phyloP scores from a whole-genome alignment of 176 grass and related monocot genomes.

The Dactylis glomerata region DNA sequence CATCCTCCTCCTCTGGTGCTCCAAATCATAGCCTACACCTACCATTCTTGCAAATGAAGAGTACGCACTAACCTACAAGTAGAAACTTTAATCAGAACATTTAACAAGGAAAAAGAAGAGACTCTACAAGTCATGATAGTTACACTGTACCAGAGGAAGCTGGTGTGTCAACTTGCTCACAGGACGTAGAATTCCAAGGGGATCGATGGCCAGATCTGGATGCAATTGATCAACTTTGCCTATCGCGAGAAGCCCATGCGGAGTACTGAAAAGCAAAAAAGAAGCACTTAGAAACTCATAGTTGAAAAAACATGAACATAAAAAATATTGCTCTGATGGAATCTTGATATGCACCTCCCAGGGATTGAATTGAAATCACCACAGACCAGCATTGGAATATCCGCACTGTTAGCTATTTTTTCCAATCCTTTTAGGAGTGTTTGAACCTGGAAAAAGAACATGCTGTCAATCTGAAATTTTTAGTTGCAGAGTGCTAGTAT shows the following conservation, averaged over 20 bases:
- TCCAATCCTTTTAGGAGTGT: slow-evolving; percentile 98
- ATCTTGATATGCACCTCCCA: slow-evolving; percentile 59
- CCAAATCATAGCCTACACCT: slow-evolving; percentile 61
- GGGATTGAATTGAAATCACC: slow-evolving; percentile 96
- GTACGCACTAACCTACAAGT: slow-evolving; percentile 89
- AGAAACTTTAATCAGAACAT: slow-evolving; percentile 24
- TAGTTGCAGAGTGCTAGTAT: slow-evolving; percentile 15
- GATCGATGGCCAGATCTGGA: slow-evolving; percentile 90
- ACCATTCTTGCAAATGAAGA: slow-evolving; percentile 91
- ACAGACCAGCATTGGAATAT: slow-evolving; percentile 99
- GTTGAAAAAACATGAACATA: not conserved
- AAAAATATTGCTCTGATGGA: not conserved
- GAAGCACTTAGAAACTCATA: slow-evolving; percentile 27
- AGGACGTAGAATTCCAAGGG: slow-evolving; percentile 82
- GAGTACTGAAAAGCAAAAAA: slow-evolving; percentile 67
- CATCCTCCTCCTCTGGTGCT: slow-evolving; percentile 93
- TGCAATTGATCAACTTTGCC: slow-evolving; percentile 94
- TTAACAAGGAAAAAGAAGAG: slow-evolving; percentile 1
- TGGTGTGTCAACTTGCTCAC: slow-evolving; percentile 90
- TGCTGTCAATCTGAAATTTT: slow-evolving; percentile 16
- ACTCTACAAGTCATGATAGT: slow-evolving; percentile 4
- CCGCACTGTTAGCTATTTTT: slow-evolving; percentile 98
- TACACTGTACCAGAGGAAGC: slow-evolving; percentile 81
- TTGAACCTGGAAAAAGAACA: slow-evolving; percentile 69
- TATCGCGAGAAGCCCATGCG: slow-evolving; percentile 81